phyloP scores from a whole-genome alignment of 371 early-diverging fungal species.

The Ecytonucleospora hepatopenaei region DNA sequence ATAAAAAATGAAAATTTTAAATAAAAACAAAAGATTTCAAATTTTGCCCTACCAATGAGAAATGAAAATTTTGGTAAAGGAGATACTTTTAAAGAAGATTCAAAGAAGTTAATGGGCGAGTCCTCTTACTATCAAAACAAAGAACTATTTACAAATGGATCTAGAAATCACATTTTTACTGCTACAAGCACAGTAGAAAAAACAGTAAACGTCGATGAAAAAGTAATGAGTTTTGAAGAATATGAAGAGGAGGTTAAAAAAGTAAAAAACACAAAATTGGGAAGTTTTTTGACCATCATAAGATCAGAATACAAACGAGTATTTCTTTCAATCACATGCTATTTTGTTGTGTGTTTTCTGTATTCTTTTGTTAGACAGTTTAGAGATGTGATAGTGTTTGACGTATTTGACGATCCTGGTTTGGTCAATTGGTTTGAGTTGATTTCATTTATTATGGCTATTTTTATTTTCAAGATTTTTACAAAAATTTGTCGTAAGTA shows the following conservation, averaged over 20 bases:
- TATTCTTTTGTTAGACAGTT: conserved; percentile 15
- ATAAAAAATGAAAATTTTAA: no score
- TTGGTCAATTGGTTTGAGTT: conserved; percentile 12
- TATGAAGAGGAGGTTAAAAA: neutral
- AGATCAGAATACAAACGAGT: neutral
- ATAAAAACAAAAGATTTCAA: no score
- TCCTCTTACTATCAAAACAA: no score
- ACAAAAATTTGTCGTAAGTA: neutral
- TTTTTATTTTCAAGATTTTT: neutral
- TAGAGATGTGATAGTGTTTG: conserved; percentile 4
- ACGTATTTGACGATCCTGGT: neutral
- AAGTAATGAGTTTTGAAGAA: conserved; percentile 3
- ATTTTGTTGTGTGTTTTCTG: conserved; percentile 2
- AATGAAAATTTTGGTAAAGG: no score
- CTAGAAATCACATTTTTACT: no score
- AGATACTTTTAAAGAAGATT: no score
- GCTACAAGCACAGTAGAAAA: no score
- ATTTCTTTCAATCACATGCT: neutral
- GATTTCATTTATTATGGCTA: neutral
- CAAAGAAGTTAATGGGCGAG: no score
- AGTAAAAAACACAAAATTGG: conserved; percentile 4
- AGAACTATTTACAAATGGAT: no score
- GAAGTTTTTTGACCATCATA: neutral
- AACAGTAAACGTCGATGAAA: neutral
- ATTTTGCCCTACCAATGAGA: no score